Base-by-base conservation (phyloP, 2,329 filamentous ascomycete genomes). In the Colletotrichum theobromicola region DNA sequence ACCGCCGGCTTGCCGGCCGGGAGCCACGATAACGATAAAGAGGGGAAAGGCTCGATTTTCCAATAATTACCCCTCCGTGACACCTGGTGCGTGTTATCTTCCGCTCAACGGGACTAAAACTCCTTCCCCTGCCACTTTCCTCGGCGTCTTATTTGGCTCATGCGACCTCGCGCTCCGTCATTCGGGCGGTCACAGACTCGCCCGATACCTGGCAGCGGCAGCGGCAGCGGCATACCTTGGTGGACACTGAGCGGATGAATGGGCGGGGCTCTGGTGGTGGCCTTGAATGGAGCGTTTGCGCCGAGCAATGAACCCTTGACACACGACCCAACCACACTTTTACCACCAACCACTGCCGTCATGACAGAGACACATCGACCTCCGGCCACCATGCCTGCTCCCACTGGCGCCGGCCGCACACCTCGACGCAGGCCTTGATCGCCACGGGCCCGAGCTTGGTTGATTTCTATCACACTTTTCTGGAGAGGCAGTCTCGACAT, bases 1-100 rank as follows among this genome's bases (percentile, higher is more conserved):
- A 69, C 65, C 42, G 65, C 70, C 57, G 57, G 42, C 64, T 55
- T 62, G 69, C 62, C 68, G 68, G 68, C 68, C 68, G 61, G 62
- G 26, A 60, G 15, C 13, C 61, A 46, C 50, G 68, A 71, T 53
- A 53, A 66, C 53, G 53, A 67, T 60, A 58, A 66, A 63, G 62
- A 35, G 61, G 68, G 68, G 62, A 58, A 58, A 53, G 62, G 62
- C 34, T 46, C 32, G 28, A 12, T 67, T 53, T 67, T n/a, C 13
- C 60, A 24, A 57, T 37, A 42, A 42, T 35, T 60, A 34, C 34
- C 35, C 28, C 53, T 34, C 68, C 50, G 53, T 71, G 28, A 60
- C 28, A 71, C 35, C 13, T 34, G 37, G 46, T 21, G 68, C 30
- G 53, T 34, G 28, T 55, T 58, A 21, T 35, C 35, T 46, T 53